These are phyloP conservation scores for Mycena sp. DNA, from an alignment of 1,284 basidiomycete species.

Conservation along the genomic window DNA sequence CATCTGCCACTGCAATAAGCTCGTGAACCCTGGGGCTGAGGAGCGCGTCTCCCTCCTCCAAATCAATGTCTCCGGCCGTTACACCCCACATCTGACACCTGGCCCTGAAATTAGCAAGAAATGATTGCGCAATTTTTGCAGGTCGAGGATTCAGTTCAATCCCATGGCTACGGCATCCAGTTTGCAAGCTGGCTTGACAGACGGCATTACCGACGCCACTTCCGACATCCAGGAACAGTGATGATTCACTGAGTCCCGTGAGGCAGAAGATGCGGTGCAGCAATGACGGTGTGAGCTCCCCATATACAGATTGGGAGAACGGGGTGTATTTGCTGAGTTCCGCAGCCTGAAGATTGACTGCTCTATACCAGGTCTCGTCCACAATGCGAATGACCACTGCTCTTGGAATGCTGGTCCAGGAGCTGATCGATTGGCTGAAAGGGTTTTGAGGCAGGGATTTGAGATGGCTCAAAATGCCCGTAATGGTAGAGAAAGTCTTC, in stretches of 20 bases:
- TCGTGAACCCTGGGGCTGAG: too few species aligned
- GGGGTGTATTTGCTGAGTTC: conserved; percentile 72
- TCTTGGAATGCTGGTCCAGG: conserved; percentile 66
- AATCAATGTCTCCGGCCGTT: too few species aligned
- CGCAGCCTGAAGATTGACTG: conserved; percentile 73
- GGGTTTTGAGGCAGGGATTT: too few species aligned
- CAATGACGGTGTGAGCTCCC: conserved; percentile 77
- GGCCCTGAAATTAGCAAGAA: conserved; percentile 66
- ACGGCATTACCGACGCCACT: conserved; percentile 82
- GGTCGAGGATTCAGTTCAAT: conserved; percentile 72
- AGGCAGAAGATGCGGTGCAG: conserved; percentile 68
- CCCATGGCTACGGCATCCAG: conserved; percentile 76
- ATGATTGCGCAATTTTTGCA: conserved; percentile 66
- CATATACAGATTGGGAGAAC: conserved; percentile 78
- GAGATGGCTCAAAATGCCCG: too few species aligned
- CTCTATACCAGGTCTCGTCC: conserved; percentile 82
- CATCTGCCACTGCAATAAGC: too few species aligned
- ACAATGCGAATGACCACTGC: conserved; percentile 72
- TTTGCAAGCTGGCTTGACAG: conserved; percentile 75
- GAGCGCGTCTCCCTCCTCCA: too few species aligned
- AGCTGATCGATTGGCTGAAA: conserved; percentile 53
- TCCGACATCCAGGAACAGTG: conserved; percentile 78
- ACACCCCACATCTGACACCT: too few species aligned
- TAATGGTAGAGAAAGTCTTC: too few species aligned
- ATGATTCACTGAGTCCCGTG: conserved; percentile 62